Base-by-base conservation (phyloP, 2,329 filamentous ascomycete genomes). In the Aspergillus sp. region DNA sequence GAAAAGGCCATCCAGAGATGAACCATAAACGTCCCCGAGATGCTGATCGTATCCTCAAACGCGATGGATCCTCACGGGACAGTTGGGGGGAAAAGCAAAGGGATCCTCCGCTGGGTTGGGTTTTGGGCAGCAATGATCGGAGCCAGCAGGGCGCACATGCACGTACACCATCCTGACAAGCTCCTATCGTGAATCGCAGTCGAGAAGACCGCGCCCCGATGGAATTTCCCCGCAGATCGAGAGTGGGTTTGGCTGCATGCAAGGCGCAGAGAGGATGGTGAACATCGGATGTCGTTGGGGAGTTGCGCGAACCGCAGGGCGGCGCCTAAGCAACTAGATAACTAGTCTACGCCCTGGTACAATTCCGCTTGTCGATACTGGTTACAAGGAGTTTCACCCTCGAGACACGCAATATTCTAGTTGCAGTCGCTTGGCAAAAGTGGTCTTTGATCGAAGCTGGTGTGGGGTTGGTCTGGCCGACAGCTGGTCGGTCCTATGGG, bases 41-140 rank as follows among this genome's bases (percentile, higher is more conserved):
- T 53, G 60, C 45, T 57, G 58, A 60, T 60, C 59, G 44, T 54
- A 53, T 42, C 52, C 51, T 38, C 46, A 57, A 59, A 53, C 51
- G 53, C 54, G 52, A 54, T 57, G 46, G 54, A 47, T 45, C 46
- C 17, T 19, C 34, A 42, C 14, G n/a, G 41, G 38, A 23, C 23
- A 43, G 14, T 21, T 21, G 16, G 29, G 38, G 36, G 23, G 45
- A 43, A 52, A 36, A 41, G 32, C 17, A 38, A 52, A 48, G 17
- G 53, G 57, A 53, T 54, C 47, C 51, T 54, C 48, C 23, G 50
- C 49, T 47, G 49, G 34, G 52, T 55, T 57, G 56, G 54, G 55
- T 54, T 62, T 62, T 62, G 60, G 60, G 60, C 60, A 62, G 57
- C 60, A 62, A 62, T 49, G 45, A 49, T 50, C 50, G 52, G 57